Conservation (phyloP, 108 stramenopile genomes). For the Nitzschia palea region DNA sequence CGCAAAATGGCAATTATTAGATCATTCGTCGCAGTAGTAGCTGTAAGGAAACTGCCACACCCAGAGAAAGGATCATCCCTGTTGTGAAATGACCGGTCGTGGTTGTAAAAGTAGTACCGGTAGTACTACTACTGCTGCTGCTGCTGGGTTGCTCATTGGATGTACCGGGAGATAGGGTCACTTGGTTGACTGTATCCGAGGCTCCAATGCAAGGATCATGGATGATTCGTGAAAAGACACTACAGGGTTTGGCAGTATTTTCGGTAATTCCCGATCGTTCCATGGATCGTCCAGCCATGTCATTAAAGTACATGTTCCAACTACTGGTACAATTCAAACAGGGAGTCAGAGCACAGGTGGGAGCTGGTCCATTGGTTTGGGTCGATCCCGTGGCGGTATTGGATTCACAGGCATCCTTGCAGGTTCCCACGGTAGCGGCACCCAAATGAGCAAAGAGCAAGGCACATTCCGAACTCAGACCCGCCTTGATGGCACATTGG, state of each 20-base stretch:
- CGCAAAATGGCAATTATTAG: too few species aligned
- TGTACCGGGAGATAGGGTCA: background rate
- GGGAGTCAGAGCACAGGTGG: constrained; percentile 11
- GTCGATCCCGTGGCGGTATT: background rate
- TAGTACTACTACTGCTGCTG: too few species aligned
- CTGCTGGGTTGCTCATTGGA: too few species aligned
- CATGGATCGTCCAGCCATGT: constrained; percentile 21
- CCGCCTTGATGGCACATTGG: constrained; percentile 5
- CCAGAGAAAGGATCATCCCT: too few species aligned
- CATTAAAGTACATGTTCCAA: constrained; percentile 23
- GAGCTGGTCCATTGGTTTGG: constrained; percentile 8
- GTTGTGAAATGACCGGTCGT: too few species aligned
- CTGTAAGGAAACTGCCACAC: too few species aligned
- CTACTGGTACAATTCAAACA: constrained; percentile 11
- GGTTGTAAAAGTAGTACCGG: too few species aligned
- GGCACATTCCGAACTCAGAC: constrained; percentile 10
- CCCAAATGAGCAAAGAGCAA: constrained; percentile 28
- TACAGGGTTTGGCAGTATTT: constrained; percentile 10
- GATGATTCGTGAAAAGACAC: constrained; percentile 4
- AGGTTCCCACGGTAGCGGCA: constrained; percentile 18
- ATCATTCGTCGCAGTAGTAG: too few species aligned
- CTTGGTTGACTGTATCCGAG: background rate
- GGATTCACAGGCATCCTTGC: constrained; percentile 4
- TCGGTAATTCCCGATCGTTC: constrained; percentile 24
- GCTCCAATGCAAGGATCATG: constrained; percentile 24